phyloP scores from a whole-genome alignment of 192 early-diverging fungal species.

The Coemansia interrupta region DNA sequence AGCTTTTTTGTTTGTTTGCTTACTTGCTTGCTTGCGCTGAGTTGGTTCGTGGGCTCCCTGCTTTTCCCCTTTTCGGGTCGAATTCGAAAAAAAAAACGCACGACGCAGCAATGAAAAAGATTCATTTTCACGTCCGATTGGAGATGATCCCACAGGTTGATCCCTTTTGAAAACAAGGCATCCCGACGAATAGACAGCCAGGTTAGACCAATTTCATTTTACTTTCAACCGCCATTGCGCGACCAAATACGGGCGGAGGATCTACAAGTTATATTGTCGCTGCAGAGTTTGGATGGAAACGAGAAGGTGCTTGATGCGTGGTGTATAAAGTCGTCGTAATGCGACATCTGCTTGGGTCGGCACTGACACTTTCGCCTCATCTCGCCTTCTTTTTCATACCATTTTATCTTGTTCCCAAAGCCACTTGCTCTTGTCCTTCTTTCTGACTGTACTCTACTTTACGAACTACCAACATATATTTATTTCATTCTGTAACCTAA shows the following conservation, averaged over 20 bases:
- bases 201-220: too few relatives aligned
- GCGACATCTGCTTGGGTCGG: too few relatives aligned
- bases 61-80: neutral
- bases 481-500: neutral
- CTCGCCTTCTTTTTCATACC: neutral
- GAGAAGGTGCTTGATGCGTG: too few relatives aligned
- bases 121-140: neutral
- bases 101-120: neutral
- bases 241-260: too few relatives aligned
- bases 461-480: neutral
- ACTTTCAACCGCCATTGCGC: too few relatives aligned
- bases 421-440: neutral
- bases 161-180: too few relatives aligned
- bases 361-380: too few relatives aligned
- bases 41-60: neutral
- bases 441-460: neutral
- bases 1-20: constrained; percentile 4
- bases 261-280: too few relatives aligned
- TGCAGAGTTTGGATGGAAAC: too few relatives aligned
- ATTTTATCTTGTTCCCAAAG: neutral
- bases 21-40: neutral
- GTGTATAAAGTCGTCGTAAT: too few relatives aligned
- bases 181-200: too few relatives aligned
- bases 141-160: too few relatives aligned
- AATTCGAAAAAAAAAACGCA: neutral